Conservation (phyloP, 164 flowering plant species). For the Houttuynia cordata region DNA sequence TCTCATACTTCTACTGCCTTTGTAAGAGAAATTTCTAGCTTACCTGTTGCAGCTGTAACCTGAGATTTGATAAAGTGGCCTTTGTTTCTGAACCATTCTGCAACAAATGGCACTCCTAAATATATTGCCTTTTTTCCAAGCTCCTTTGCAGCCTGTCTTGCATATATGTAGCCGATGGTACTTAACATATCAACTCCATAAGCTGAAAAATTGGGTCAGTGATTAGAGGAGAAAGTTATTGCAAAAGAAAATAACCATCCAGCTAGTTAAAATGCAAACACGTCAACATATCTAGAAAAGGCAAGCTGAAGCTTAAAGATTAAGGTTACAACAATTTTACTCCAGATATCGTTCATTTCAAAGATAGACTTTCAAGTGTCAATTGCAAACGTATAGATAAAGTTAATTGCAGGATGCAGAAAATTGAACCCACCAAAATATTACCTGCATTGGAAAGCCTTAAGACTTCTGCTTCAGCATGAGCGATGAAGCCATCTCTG, state of each 20-base stretch:
- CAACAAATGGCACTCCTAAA: constrained; percentile 92
- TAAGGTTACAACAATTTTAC: no score
- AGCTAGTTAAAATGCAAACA: background rate
- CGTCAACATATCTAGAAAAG: background rate
- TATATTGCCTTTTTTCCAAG: constrained; percentile 90
- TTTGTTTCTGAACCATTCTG: constrained; percentile 98
- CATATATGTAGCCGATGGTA: constrained; percentile 92
- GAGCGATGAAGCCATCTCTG: constrained; percentile 50
- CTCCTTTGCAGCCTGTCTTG: constrained; percentile 92
- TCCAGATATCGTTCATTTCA: background rate
- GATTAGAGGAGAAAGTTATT: background rate
- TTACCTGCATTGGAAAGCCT: constrained; percentile 89
- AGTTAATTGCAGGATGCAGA: background rate
- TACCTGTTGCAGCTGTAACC: constrained; percentile 98
- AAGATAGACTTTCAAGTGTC: background rate
- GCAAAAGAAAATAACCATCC: background rate
- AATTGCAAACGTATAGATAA: background rate
- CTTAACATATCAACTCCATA: constrained; percentile 91
- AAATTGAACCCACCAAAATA: background rate
- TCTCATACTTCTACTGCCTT: background rate
- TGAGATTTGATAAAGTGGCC: constrained; percentile 97
- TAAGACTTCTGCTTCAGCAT: constrained; percentile 76
- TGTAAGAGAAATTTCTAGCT: background rate
- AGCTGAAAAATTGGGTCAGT: constrained; percentile 35
- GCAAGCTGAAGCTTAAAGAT: background rate